Evolutionary conservation across 441 rosid genomes (phyloP).

Genomic region (Populus trichocarpa): DNA sequence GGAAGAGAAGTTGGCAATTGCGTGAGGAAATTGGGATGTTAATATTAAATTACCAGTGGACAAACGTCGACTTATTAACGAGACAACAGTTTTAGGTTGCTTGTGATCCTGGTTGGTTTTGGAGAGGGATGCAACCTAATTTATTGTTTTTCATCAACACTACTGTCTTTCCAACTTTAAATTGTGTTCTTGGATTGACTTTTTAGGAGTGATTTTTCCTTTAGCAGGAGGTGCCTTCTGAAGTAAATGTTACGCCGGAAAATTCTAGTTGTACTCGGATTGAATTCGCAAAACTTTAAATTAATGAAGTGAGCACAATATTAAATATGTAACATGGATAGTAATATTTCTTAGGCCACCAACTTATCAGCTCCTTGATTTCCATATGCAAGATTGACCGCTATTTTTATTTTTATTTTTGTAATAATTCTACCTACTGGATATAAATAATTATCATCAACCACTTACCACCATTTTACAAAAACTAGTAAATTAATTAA

Average conservation of each 20-base stretch:
- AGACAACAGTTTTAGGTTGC: not conserved
- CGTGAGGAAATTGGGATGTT: constrained; percentile 11
- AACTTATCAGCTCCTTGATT: not conserved
- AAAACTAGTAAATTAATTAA: too few relatives aligned
- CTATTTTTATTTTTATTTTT: too few relatives aligned
- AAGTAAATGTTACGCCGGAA: not conserved
- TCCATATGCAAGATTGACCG: not conserved
- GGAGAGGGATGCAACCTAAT: not conserved
- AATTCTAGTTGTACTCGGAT: not conserved
- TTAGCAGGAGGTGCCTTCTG: not conserved
- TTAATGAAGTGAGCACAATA: not conserved
- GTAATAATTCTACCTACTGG: not conserved
- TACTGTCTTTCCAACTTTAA: not conserved
- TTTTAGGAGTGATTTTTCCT: not conserved
- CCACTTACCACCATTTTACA: not conserved
- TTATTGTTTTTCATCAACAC: not conserved
- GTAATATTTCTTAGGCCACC: not conserved
- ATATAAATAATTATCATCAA: too few relatives aligned
- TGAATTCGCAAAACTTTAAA: not conserved
- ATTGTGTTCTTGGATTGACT: not conserved
- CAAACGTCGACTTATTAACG: not conserved
- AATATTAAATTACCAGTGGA: not conserved
- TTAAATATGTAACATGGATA: not conserved
- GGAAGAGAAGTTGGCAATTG: constrained; percentile 6
- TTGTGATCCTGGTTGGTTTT: not conserved